Conservation (phyloP, 495 filamentous ascomycete species). For the Podospora tetraspora region DNA sequence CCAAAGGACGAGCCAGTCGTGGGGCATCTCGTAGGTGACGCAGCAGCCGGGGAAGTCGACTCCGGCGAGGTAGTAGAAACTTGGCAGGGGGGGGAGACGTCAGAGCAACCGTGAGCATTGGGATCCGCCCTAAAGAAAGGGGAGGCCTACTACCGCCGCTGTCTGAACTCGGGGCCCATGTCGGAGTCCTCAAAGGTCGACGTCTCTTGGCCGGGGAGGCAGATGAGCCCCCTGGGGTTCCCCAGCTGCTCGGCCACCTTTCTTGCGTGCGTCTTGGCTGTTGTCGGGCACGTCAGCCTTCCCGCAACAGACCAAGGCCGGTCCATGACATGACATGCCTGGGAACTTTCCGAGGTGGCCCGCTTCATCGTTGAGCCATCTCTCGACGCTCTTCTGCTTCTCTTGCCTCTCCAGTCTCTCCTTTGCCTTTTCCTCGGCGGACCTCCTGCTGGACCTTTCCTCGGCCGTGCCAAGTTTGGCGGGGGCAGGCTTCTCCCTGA, state of each 20-base stretch:
- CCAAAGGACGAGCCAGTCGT: constrained; percentile 54
- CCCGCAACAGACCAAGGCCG: background rate
- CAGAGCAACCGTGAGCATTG: background rate
- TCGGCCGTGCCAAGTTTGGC: background rate
- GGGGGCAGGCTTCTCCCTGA: too few species aligned
- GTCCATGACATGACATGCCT: constrained; percentile 16
- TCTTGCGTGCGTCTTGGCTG: constrained; percentile 76
- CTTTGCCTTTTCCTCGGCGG: background rate
- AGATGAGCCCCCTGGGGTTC: constrained; percentile 57
- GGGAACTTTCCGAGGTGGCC: constrained; percentile 24
- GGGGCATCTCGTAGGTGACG: constrained; percentile 57
- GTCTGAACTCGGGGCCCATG: constrained; percentile 54
- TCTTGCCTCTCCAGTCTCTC: background rate
- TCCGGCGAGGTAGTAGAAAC: constrained; percentile 65
- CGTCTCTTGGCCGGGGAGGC: constrained; percentile 48
- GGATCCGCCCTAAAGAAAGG: background rate
- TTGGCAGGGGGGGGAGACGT: constrained; percentile 8
- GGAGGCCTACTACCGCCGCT: constrained; percentile 51
- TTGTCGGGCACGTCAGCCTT: constrained; percentile 23
- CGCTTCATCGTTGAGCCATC: constrained; percentile 16
- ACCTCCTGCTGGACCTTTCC: background rate
- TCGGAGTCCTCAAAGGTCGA: constrained; percentile 56
- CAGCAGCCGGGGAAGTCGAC: constrained; percentile 55
- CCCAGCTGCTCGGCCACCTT: constrained; percentile 64
- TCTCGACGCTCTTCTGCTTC: background rate